These are phyloP conservation scores for Dothideomycetidae sp. DNA, from an alignment of 2,329 filamentous ascomycete species.

Conservation along the genomic window DNA sequence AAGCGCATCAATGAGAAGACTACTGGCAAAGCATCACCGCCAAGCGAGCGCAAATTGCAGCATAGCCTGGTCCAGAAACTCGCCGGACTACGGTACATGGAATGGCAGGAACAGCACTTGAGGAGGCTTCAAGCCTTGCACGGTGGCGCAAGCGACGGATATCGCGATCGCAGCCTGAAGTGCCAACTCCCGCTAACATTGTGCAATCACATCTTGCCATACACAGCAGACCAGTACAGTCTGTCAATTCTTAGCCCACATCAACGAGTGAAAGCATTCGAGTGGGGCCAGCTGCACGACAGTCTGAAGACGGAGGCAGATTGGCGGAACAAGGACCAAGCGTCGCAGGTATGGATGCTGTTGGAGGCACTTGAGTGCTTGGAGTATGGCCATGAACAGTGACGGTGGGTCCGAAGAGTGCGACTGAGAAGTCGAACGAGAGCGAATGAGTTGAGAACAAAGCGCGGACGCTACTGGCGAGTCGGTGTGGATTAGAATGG, in stretches of 20 bases:
- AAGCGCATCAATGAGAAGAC: background rate
- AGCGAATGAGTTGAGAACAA: too few species aligned
- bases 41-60: background rate
- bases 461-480: too few species aligned
- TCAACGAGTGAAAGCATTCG: slow-evolving; percentile 21
- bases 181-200: slow-evolving; percentile 21
- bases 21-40: background rate
- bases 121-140: slow-evolving; percentile 9
- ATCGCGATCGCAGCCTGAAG: slow-evolving; percentile 16
- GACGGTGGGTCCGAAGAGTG: too few species aligned
- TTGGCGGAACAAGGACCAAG: slow-evolving; percentile 23
- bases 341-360: slow-evolving; percentile 25
- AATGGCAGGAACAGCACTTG: slow-evolving; percentile 17
- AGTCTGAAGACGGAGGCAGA: slow-evolving; percentile 22
- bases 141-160: slow-evolving; percentile 11
- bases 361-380: slow-evolving; percentile 27
- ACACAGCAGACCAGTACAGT: slow-evolving; percentile 14
- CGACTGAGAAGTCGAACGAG: too few species aligned
- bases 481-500: too few species aligned
- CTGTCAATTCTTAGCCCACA: slow-evolving; percentile 19
- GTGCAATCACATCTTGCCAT: slow-evolving; percentile 20
- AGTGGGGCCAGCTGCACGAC: slow-evolving; percentile 22
- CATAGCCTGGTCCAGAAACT: background rate
- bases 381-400: slow-evolving; percentile 20
- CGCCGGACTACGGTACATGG: slow-evolving; percentile 12